Evolutionary conservation across 2,329 filamentous ascomycete species (phyloP).

Genomic region (Diplodia scrobiculata): DNA sequence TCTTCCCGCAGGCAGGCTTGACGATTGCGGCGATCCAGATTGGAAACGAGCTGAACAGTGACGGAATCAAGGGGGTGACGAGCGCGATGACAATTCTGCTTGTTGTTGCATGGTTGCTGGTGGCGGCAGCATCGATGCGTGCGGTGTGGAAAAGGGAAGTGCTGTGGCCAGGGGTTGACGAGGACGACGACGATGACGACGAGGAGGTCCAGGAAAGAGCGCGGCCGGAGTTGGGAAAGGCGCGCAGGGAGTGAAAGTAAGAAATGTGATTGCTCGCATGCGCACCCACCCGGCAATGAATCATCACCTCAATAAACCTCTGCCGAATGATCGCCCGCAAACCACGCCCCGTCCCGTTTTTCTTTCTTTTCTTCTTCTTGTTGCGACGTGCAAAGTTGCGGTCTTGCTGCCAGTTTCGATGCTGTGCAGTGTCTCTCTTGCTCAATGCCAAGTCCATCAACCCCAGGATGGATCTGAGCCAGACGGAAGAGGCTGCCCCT

Average conservation of each 20-base stretch:
- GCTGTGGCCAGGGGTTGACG: constrained; percentile 62
- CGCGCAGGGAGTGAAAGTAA: background rate
- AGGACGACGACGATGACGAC: constrained; percentile 59
- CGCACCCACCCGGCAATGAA: background rate
- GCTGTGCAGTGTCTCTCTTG: background rate
- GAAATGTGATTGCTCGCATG: constrained; percentile 24
- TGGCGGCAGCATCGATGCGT: constrained; percentile 53
- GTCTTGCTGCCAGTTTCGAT: background rate
- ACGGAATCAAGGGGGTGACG: constrained; percentile 57
- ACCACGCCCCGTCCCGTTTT: background rate
- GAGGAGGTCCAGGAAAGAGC: constrained; percentile 36
- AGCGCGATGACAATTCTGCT: constrained; percentile 60
- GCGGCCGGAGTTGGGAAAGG: background rate
- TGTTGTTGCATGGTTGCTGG: constrained; percentile 59
- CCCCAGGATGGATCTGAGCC: too few species aligned
- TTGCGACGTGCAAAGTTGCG: constrained; percentile 17
- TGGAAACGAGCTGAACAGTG: constrained; percentile 56
- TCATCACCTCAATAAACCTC: background rate
- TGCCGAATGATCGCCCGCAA: background rate
- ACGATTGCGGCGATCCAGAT: constrained; percentile 62
- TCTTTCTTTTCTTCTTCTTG: constrained; percentile 20
- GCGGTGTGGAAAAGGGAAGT: constrained; percentile 54
- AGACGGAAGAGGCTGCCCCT: too few species aligned
- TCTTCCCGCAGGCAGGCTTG: constrained; percentile 67
- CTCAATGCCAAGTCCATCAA: background rate